Percentiles rank a stretch among this genome's conserved stretches.
Evolutionary conservation across 2,329 filamentous ascomycete genomes (phyloP).

Genomic region (Xylariaceae sp.): DNA sequence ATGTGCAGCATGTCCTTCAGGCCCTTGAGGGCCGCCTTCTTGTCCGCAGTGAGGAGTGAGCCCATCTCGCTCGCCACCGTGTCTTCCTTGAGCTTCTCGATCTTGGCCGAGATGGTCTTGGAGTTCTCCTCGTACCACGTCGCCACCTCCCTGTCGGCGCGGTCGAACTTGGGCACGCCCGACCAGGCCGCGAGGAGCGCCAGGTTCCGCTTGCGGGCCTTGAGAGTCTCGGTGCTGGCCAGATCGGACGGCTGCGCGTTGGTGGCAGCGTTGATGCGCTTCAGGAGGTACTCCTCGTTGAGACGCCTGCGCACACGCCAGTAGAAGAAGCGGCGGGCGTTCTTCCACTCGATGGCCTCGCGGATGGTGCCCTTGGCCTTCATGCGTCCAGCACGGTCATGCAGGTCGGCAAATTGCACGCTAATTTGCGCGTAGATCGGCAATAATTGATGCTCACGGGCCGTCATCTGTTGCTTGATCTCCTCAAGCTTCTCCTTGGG

Average conservation of each 20-base stretch:
- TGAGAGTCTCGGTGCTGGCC: conserved; percentile 26
- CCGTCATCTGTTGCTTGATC: conserved; percentile 76
- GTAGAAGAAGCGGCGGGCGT: conserved; percentile 97
- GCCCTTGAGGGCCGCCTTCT: conserved; percentile 72
- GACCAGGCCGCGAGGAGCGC: conserved; percentile 78
- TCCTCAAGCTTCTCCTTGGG: conserved; percentile 65
- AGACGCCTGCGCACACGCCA: conserved; percentile 95
- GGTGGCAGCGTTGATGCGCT: conserved; percentile 60
- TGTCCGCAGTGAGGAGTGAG: conserved; percentile 37
- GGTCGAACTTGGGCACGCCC: conserved; percentile 66
- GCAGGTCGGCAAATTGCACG: conserved; percentile 93
- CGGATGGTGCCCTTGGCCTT: conserved; percentile 94
- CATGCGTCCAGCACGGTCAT: conserved; percentile 96
- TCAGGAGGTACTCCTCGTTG: conserved; percentile 95
- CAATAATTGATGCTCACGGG: conserved; percentile 79
- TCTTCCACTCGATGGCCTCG: conserved; percentile 72
- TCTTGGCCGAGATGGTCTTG: conserved; percentile 72
- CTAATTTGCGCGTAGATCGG: conserved; percentile 93
- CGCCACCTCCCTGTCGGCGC: conserved; percentile 75
- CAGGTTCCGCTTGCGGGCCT: conserved; percentile 59
- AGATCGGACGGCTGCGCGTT: conserved; percentile 26
- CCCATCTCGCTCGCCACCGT: conserved; percentile 44
- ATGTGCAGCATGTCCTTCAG: conserved; percentile 79
- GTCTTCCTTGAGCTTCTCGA: conserved; percentile 76
- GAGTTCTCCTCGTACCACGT: conserved; percentile 96